Base-by-base conservation (phyloP, 306 rosid species). In the Quercus cerris region DNA sequence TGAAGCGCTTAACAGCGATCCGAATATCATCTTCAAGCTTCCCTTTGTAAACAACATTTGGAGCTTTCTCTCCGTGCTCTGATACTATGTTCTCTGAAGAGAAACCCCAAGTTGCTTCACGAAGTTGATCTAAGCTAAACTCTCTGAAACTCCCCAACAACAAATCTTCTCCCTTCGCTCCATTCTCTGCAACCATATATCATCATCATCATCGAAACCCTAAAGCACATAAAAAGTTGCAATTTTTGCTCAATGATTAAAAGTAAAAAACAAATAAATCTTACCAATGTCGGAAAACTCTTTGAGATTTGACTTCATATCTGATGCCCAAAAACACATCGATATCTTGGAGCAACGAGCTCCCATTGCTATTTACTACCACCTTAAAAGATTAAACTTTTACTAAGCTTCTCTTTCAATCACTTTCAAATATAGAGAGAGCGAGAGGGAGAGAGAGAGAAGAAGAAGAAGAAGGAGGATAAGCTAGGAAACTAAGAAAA, bases 61-160 rank as follows among this genome's bases (percentile, higher is more conserved):
- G 99, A 88, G 99, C 99, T 80, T 91, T 96, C 88, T 93, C 99
- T 3, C 99, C 99, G 55, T 96, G 99, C 82, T 96, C 99, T 19
- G 99, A 96, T 7, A 96, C 99, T 66, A 96, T 90, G 87, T 89
- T 89, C 75, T 93, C 97, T 2, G 93, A 75, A 83, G 94, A 96
- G 80, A 96, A 96, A 30, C 93, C 99, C 8, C 87, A 87, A 66
- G 99, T 93, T 49, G 98, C 98, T 64, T 84, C 80, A 61, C 86
- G 89, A 5, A 96, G 86, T 69, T 93, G 94, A 84, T 91, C 93
- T 83, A 93, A 87, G 81, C 78, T 96, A 69, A 84, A 96, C 88
- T 96, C 98, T 20, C 76, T 81, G 81, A 93, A 93, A 49, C 54
- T 49, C 72, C 86, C 97, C 80, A 85, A 90, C 68, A 87, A 86